phyloP scores from a whole-genome alignment of 805 yeast genomes.

The Monosporozyma aerobia region DNA sequence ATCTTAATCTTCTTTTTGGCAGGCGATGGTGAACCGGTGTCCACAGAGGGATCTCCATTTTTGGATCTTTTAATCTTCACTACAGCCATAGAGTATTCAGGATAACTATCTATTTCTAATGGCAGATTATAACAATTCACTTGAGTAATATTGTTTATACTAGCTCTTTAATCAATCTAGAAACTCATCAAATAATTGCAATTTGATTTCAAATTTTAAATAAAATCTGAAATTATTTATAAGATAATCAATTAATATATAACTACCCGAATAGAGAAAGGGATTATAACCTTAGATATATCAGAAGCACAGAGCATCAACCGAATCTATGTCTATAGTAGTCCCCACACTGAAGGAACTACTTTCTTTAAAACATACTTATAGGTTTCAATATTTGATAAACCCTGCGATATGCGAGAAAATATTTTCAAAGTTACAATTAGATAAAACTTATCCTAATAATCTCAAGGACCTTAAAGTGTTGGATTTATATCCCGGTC shows the following conservation, averaged over 20 bases:
- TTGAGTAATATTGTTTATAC: no score
- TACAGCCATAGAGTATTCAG: slow-evolving; percentile 12
- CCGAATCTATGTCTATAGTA: neutral
- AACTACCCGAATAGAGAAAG: neutral
- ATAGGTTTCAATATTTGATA: slow-evolving; percentile 17
- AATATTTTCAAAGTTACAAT: slow-evolving; percentile 41
- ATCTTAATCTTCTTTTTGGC: slow-evolving; percentile 7
- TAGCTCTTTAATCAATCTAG: neutral
- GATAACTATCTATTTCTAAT: neutral
- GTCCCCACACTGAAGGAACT: slow-evolving; percentile 6
- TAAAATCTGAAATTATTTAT: neutral
- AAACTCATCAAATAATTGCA: neutral
- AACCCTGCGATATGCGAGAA: slow-evolving; percentile 18
- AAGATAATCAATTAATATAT: neutral
- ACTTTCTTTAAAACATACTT: slow-evolving; percentile 13
- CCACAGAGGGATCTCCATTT: slow-evolving; percentile 5
- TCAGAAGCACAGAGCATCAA: neutral
- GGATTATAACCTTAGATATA: neutral
- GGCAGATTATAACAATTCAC: neutral
- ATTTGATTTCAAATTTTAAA: neutral
- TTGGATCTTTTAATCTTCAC: slow-evolving; percentile 24
- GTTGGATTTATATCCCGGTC: slow-evolving; percentile 52
- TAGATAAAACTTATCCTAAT: slow-evolving; percentile 27
- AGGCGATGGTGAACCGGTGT: neutral
- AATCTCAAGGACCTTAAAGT: slow-evolving; percentile 37